Conservation (phyloP, 371 early-diverging fungal species). For the Mortierella sp. region DNA sequence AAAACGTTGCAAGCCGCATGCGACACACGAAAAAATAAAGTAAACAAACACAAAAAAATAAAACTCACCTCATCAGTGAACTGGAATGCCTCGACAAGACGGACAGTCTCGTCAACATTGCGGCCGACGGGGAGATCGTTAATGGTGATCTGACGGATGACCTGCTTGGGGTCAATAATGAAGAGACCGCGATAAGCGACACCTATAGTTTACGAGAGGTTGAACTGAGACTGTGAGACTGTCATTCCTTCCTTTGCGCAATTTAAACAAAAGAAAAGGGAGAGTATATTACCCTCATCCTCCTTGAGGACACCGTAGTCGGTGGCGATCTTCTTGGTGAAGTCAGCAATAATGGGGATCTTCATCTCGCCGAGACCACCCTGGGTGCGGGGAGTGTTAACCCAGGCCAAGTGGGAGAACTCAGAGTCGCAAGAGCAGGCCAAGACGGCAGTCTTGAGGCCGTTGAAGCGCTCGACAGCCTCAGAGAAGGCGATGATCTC, state of each 20-base stretch:
- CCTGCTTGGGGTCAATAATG: slow-evolving; percentile 94
- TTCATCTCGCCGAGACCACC: slow-evolving; percentile 96
- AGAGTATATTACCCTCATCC: slow-evolving; percentile 62
- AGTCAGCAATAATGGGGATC: slow-evolving; percentile 84
- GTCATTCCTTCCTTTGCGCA: slow-evolving; percentile 4
- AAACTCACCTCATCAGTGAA: slow-evolving; percentile 80
- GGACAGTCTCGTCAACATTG: slow-evolving; percentile 93
- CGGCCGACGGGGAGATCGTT: slow-evolving; percentile 95
- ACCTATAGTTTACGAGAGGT: slow-evolving; percentile 17
- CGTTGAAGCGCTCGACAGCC: slow-evolving; percentile 83
- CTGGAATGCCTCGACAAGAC: slow-evolving; percentile 96
- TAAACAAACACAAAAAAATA: slow-evolving; percentile 1
- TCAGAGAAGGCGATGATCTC: slow-evolving; percentile 94
- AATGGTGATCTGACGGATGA: slow-evolving; percentile 80
- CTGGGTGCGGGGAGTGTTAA: slow-evolving; percentile 78
- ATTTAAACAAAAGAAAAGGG: neutral
- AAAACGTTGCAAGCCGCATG: neutral
- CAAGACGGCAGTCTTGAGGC: slow-evolving; percentile 56
- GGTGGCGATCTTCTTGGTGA: slow-evolving; percentile 85
- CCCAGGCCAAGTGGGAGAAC: slow-evolving; percentile 80
- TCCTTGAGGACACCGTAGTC: slow-evolving; percentile 88
- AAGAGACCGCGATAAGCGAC: slow-evolving; percentile 82
- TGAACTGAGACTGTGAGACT: neutral
- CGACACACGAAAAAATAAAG: neutral
- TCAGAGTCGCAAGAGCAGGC: slow-evolving; percentile 69